Conservation (phyloP, 2,329 filamentous ascomycete species). For the Macroventuria anomochaeta region DNA sequence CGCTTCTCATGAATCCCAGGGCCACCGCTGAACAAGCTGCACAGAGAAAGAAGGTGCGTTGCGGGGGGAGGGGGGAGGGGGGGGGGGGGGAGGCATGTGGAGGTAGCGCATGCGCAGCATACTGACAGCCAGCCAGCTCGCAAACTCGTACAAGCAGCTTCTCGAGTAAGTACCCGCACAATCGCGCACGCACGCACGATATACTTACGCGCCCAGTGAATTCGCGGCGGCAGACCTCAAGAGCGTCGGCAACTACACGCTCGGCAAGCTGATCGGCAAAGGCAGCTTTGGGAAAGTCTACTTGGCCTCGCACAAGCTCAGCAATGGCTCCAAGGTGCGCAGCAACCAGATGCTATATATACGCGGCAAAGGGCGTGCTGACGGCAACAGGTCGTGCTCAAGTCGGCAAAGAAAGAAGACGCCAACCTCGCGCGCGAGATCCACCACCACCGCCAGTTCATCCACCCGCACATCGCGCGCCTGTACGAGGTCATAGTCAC, state of each 20-base stretch:
- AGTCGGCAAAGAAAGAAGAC: constrained; percentile 95
- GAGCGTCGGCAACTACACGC: constrained; percentile 91
- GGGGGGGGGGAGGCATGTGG: background rate
- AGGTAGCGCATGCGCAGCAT: background rate
- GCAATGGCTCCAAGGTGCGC: constrained; percentile 91
- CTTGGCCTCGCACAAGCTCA: constrained; percentile 93
- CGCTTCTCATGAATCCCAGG: constrained; percentile 54
- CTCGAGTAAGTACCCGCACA: constrained; percentile 72
- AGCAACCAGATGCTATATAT: background rate
- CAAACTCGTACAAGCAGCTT: constrained; percentile 94
- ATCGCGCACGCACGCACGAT: constrained; percentile 1
- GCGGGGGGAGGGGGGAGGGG: background rate
- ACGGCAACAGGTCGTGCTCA: constrained; percentile 82
- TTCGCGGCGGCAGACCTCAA: constrained; percentile 91
- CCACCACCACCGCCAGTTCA: constrained; percentile 96
- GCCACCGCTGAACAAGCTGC: constrained; percentile 64
- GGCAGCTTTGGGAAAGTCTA: constrained; percentile 99
- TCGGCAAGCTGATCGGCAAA: constrained; percentile 92
- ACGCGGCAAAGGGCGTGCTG: constrained; percentile 6
- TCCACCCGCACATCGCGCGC: constrained; percentile 95
- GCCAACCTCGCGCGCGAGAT: constrained; percentile 96
- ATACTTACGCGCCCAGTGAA: constrained; percentile 66
- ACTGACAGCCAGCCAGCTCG: constrained; percentile 68
- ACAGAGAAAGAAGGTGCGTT: constrained; percentile 64
- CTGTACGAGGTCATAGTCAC: constrained; percentile 99